A percentile compares a stretch with the other conserved stretches of the same genome.
phyloP scores from a whole-genome alignment of 1,284 basidiomycete species.

The Apiotrichum siamense region DNA sequence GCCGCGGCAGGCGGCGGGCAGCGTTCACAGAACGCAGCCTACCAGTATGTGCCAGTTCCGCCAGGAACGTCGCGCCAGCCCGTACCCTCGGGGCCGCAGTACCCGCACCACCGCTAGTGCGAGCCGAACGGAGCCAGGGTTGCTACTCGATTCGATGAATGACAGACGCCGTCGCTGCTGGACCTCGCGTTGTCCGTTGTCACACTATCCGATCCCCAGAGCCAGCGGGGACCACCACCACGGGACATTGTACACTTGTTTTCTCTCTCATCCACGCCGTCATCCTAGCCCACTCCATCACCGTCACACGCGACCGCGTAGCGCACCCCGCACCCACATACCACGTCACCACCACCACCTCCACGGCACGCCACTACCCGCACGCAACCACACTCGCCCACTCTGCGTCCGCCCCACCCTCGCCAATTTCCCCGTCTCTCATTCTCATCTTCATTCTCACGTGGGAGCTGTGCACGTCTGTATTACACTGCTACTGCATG shows the following conservation, averaged over 20 bases:
- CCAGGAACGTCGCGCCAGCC: slow-evolving; percentile 8
- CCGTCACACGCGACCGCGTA: background rate
- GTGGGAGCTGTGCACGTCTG: background rate
- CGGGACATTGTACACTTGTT: too few species aligned
- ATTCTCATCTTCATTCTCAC: too few species aligned
- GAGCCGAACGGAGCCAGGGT: background rate
- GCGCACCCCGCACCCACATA: background rate
- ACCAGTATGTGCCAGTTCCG: slow-evolving; percentile 3
- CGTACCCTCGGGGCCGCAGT: slow-evolving; percentile 10
- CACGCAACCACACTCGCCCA: too few species aligned
- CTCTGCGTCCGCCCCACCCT: too few species aligned
- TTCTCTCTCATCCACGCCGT: background rate
- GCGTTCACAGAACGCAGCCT: slow-evolving; percentile 6
- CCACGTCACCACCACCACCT: too few species aligned
- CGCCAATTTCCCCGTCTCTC: too few species aligned
- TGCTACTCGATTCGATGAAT: too few species aligned
- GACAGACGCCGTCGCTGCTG: too few species aligned
- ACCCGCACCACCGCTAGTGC: slow-evolving; percentile 15
- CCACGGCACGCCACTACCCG: too few species aligned
- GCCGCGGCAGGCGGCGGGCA: background rate
- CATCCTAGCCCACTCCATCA: background rate
- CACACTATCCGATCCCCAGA: too few species aligned
- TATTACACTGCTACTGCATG: background rate
- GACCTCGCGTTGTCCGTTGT: too few species aligned
- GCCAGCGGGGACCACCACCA: too few species aligned